Base-by-base conservation (phyloP, 1,284 basidiomycete genomes). In the Bothia castanella region DNA sequence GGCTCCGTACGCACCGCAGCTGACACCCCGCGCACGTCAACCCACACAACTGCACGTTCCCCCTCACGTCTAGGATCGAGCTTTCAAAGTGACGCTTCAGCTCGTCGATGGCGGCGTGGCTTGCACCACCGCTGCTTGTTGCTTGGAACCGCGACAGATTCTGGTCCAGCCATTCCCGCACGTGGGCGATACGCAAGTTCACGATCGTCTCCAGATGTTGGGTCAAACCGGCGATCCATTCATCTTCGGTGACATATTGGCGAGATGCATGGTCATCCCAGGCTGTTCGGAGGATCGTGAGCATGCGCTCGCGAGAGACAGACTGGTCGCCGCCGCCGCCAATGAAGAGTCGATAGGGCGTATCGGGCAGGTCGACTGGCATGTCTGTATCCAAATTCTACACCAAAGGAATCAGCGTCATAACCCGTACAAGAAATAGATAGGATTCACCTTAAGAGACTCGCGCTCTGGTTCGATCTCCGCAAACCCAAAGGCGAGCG, bases 301-400 rank as follows among this genome's bases (percentile, higher is more conserved):
- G 53, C 4, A 48, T 50, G 3, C 23, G 47, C 35, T 78, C 74
- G 5, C 69, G 59, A 9, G 63, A 58, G 0, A n/a, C 27, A 1
- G 57, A 45, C n/a, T 58, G 64, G 20, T 63, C 47, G 3, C 14
- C 7, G 0, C 49, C 53, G 10, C 63, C 60, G 0, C 64, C 55
- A 29, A 80, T 56, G 52, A 66, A 74, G 45, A 82, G 74, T 9
- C 59, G 56, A 9, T 68, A 53, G 0, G 32, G 5, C 4, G 69
- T 70, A 49, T 78, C 76, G 0, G 61, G 59, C 11, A 58, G 46
- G 2, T 70, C 69, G 7, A 82, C 64, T 0, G 64, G 49, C 1
- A 61, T 42, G 41, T 77, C 73, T 0, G 73, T 76, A 49, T 83
- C 79, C 39, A 80, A 59, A 53, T 82, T 76, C 80, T 82, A 13